phyloP scores from a whole-genome alignment of 31 red algal species.

The Bonnemaisonia californica region DNA sequence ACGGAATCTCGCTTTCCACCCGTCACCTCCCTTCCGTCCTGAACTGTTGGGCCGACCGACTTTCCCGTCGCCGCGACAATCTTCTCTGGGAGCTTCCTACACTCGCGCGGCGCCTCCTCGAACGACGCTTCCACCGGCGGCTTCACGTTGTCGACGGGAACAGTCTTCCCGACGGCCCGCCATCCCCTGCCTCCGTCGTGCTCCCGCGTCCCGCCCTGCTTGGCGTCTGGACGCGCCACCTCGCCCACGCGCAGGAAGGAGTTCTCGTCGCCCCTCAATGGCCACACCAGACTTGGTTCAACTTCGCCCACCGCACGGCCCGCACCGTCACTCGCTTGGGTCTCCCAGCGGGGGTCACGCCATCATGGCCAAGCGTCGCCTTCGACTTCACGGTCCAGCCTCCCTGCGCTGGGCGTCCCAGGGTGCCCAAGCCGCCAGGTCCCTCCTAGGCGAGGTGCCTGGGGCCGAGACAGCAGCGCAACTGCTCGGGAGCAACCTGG shows the following conservation, averaged over 20 bases:
- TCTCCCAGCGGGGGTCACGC: too few relatives aligned
- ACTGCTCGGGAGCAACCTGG: background rate
- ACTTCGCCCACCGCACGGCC: too few relatives aligned
- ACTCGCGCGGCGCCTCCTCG: background rate
- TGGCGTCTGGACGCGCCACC: too few relatives aligned
- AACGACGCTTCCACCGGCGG: background rate
- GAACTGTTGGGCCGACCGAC: background rate
- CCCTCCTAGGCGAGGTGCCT: background rate
- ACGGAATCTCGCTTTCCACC: background rate
- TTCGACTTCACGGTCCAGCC: constrained; percentile 7
- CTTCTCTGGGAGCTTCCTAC: background rate
- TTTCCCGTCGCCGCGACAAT: background rate
- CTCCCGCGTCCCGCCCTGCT: too few relatives aligned
- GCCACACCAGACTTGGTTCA: too few relatives aligned
- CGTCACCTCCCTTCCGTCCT: constrained; percentile 11
- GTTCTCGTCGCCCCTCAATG: too few relatives aligned
- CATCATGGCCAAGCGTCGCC: constrained; percentile 20
- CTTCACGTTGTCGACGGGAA: too few relatives aligned
- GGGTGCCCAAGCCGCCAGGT: background rate
- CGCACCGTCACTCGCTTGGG: too few relatives aligned
- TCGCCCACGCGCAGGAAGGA: too few relatives aligned
- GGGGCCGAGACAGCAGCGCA: background rate
- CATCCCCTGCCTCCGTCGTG: too few relatives aligned
- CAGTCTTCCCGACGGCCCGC: too few relatives aligned
- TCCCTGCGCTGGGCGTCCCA: background rate